These are phyloP conservation scores for Corymbia citriodora DNA, from an alignment of 441 rosid genomes.

Conservation along the genomic window DNA sequence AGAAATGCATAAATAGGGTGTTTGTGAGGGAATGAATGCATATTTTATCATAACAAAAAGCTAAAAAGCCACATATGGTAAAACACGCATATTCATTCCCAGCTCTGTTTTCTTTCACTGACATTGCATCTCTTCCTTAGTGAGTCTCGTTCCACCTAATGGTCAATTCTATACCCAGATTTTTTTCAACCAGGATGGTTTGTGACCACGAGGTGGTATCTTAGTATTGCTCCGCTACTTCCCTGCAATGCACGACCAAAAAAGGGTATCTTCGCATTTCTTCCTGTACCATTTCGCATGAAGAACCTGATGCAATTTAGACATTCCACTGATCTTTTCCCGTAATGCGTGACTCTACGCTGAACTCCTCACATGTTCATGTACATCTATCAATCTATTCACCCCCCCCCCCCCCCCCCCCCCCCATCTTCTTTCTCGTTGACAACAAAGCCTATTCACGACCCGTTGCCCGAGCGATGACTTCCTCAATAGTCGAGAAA, in stretches of 20 bases:
- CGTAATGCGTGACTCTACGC: background rate
- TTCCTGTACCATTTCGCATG: background rate
- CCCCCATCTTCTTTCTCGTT: background rate
- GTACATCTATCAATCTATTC: background rate
- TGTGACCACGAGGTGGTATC: background rate
- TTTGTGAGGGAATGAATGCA: background rate
- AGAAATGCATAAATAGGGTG: slow-evolving; percentile 4
- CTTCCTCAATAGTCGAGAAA: background rate
- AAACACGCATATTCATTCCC: background rate
- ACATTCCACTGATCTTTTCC: background rate
- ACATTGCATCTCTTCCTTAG: background rate
- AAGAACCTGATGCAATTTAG: background rate
- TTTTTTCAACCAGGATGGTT: background rate
- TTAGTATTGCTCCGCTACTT: background rate
- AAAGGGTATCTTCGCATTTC: background rate
- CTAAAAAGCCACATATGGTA: slow-evolving; percentile 2
- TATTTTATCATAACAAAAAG: background rate
- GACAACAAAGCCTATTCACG: background rate
- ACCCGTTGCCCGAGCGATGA: background rate
- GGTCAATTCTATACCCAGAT: background rate
- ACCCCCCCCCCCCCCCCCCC: background rate
- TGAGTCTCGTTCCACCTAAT: background rate
- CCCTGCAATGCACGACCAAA: background rate
- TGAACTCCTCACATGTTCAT: background rate
- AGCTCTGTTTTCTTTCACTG: background rate